Evolutionary conservation across 192 early-diverging fungal genomes (phyloP).

Genomic region (Phycomyces nitens): DNA sequence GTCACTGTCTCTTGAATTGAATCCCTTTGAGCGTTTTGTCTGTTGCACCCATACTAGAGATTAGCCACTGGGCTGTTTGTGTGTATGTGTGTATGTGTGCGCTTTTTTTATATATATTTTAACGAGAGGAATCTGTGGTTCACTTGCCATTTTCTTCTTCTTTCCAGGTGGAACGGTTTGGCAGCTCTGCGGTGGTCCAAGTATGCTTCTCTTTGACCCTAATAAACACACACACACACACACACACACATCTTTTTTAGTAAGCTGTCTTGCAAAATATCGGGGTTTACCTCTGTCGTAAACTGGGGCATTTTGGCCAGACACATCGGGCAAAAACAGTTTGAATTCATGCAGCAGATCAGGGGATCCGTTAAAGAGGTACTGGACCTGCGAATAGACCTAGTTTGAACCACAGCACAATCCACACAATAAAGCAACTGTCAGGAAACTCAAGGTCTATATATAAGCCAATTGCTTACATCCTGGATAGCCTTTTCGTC

Average conservation of each 20-base stretch:
- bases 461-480: constrained; percentile 48
- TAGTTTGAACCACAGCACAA: too few relatives aligned
- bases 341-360: constrained; percentile 98
- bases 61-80: too few relatives aligned
- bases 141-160: background rate
- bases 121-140: background rate
- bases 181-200: background rate
- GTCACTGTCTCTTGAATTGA: too few relatives aligned
- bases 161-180: background rate
- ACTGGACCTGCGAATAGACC: constrained; percentile 93
- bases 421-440: background rate
- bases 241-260: too few relatives aligned
- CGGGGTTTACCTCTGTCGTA: too few relatives aligned
- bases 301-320: background rate
- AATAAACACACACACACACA: too few relatives aligned
- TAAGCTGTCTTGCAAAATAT: too few relatives aligned
- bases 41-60: too few relatives aligned
- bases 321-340: constrained; percentile 92
- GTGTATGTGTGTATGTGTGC: too few relatives aligned
- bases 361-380: constrained; percentile 79
- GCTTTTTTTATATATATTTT: background rate
- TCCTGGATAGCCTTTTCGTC: constrained; percentile 94
- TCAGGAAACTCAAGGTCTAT: too few relatives aligned
- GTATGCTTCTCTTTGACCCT: too few relatives aligned
- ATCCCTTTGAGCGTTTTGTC: too few relatives aligned